A percentile compares a stretch with the other conserved stretches of the same genome.
These are phyloP conservation scores for Claviceps purpurea DNA, from an alignment of 2,329 filamentous ascomycete species.

Conservation along the genomic window DNA sequence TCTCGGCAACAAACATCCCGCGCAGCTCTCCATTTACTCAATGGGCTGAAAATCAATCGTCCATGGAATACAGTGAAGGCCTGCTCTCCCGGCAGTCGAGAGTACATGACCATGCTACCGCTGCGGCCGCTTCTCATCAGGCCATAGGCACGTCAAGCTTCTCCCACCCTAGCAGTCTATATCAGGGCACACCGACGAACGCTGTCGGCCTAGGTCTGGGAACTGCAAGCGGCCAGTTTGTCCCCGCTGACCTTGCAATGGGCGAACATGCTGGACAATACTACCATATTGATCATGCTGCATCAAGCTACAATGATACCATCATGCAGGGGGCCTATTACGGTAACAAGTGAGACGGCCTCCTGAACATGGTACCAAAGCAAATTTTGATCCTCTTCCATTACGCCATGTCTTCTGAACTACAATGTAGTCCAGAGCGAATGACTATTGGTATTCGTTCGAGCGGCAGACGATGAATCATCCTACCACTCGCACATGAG, in stretches of 20 bases:
- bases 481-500: not conserved
- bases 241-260: slow-evolving; percentile 6
- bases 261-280: slow-evolving; percentile 9
- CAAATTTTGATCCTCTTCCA: not conserved
- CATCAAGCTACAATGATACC: slow-evolving; percentile 22
- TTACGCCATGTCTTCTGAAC: not conserved
- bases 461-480: not conserved
- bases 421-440: not conserved
- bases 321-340: slow-evolving; percentile 22
- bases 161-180: slow-evolving; percentile 37
- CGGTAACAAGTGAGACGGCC: slow-evolving; percentile 11
- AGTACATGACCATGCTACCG: slow-evolving; percentile 4
- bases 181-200: slow-evolving; percentile 30
- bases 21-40: slow-evolving; percentile 19
- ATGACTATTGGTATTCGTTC: not conserved
- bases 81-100: slow-evolving; percentile 10
- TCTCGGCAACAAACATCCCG: slow-evolving; percentile 14
- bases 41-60: slow-evolving; percentile 15
- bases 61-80: slow-evolving; percentile 9
- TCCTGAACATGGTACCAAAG: not conserved
- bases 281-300: slow-evolving; percentile 20
- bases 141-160: slow-evolving; percentile 25
- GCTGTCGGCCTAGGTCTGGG: slow-evolving; percentile 7
- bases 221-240: slow-evolving; percentile 7
- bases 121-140: slow-evolving; percentile 2